phyloP scores from a whole-genome alignment of 805 yeast genomes.

The Ogataea methylovora region DNA sequence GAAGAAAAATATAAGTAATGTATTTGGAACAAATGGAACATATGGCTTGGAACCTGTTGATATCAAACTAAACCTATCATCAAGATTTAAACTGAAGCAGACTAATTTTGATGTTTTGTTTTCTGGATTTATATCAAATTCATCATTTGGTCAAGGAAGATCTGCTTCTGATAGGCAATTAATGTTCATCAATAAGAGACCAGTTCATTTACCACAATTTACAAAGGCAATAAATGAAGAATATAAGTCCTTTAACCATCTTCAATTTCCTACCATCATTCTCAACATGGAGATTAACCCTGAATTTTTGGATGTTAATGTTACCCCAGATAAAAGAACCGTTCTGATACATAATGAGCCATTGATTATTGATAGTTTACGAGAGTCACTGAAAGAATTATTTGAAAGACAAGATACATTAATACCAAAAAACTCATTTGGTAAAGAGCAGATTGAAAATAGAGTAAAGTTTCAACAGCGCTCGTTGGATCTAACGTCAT shows the following conservation, averaged over 20 bases:
- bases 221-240: constrained; percentile 60
- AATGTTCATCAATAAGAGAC: constrained; percentile 68
- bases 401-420: constrained; percentile 30
- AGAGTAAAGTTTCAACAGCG: not conserved
- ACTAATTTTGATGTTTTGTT: constrained; percentile 30
- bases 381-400: constrained; percentile 38
- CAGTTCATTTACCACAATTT: constrained; percentile 51
- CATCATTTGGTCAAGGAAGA: constrained; percentile 75
- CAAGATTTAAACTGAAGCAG: constrained; percentile 16
- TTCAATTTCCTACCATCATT: constrained; percentile 67
- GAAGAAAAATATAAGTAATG: constrained; percentile 50
- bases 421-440: constrained; percentile 12
- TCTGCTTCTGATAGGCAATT: constrained; percentile 68
- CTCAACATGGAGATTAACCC: constrained; percentile 51
- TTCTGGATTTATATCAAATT: constrained; percentile 64
- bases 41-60: constrained; percentile 49
- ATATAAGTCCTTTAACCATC: constrained; percentile 61
- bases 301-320: constrained; percentile 65
- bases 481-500: not conserved
- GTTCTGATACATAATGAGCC: constrained; percentile 63
- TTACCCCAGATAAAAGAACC: constrained; percentile 84
- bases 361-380: constrained; percentile 46
- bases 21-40: constrained; percentile 65
- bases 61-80: constrained; percentile 29
- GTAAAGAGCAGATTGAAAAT: too few species aligned